phyloP scores from a whole-genome alignment of 176 grass and related monocot species.

The Eremochloa ophiuroides region DNA sequence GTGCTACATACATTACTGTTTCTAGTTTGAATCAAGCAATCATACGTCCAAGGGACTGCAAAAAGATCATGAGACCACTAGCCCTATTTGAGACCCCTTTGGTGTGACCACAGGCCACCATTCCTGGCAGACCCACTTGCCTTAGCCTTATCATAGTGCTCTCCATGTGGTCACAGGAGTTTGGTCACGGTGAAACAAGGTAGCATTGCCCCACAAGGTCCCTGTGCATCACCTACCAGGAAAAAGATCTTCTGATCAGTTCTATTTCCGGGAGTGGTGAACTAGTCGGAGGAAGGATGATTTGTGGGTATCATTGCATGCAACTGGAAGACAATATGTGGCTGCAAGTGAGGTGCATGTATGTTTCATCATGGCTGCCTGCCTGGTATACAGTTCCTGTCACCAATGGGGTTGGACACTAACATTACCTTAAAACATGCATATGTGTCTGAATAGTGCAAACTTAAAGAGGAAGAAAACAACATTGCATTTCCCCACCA shows the following conservation, averaged over 20 bases:
- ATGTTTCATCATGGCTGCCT: background rate
- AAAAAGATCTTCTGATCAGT: conserved; percentile 22
- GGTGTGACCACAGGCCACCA: conserved; percentile 37
- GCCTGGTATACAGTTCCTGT: conserved; percentile 4
- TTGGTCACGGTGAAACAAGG: conserved; percentile 34
- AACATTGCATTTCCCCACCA: background rate
- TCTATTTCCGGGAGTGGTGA: background rate
- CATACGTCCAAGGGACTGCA: background rate
- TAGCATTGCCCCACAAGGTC: conserved; percentile 14
- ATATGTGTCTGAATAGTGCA: background rate
- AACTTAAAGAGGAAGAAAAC: conserved; percentile 20
- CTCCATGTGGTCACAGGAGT: conserved; percentile 38
- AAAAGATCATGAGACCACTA: conserved; percentile 38
- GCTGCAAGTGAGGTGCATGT: conserved; percentile 4
- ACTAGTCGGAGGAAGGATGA: background rate
- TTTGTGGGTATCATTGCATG: conserved; percentile 9
- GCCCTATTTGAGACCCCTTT: conserved; percentile 40
- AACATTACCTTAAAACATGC: conserved; percentile 10
- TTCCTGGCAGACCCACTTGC: conserved; percentile 44
- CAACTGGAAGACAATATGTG: background rate
- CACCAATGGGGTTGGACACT: background rate
- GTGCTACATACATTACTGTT: conserved; percentile 27
- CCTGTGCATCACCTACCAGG: conserved; percentile 28
- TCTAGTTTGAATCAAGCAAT: conserved; percentile 39
- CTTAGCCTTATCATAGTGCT: conserved; percentile 29